Base-by-base conservation (phyloP, 2,329 filamentous ascomycete genomes). In the Boeremia exigua region DNA sequence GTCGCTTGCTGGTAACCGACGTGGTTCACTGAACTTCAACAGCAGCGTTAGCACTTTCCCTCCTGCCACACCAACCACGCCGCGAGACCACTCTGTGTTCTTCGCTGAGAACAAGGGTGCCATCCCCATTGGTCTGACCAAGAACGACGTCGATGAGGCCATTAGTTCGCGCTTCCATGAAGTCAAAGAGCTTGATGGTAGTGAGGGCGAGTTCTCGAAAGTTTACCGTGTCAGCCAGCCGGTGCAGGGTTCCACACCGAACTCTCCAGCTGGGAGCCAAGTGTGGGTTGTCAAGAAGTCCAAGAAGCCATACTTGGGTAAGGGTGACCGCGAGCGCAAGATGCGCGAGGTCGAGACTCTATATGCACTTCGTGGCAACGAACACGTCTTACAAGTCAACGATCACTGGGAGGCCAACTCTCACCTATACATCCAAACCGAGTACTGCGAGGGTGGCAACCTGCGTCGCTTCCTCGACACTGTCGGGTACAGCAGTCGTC, bases 281-380 rank as follows among this genome's bases (percentile, higher is more conserved):
- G 87, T 96, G 0, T 98, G 88, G 80, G 94, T 94, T 2, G 93
- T 99, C 50, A 99, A 99, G 81, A 98, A 96, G 79, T 88, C 91
- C 57, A 90, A 90, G 68, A 85, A 92, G 56, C 87, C 91, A 7
- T 93, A 91, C 69, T 82, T 86, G 49, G 93, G 95, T 17, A 80
- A 84, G 44, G 89, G 86, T 70, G 93, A 97, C 73, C 88, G 92
- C n/a, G 84, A 91, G 65, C 81, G 86, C 56, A 95, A 95, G 77
- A 82, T 96, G 65, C 87, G 90, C 38, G 95, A 99, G 76, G 94
- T 96, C 3, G 81, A 86, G 15, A 87, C 92, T 17, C 81, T 99
- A 42, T 87, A 89, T 68, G 83, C 86, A n/a, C 80, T 99, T 37
- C 86, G 85, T 47, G 86, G 90, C 54, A 88, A 89, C 51, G 92